phyloP scores from a whole-genome alignment of 306 rosid species.

The Pyrus communis region DNA sequence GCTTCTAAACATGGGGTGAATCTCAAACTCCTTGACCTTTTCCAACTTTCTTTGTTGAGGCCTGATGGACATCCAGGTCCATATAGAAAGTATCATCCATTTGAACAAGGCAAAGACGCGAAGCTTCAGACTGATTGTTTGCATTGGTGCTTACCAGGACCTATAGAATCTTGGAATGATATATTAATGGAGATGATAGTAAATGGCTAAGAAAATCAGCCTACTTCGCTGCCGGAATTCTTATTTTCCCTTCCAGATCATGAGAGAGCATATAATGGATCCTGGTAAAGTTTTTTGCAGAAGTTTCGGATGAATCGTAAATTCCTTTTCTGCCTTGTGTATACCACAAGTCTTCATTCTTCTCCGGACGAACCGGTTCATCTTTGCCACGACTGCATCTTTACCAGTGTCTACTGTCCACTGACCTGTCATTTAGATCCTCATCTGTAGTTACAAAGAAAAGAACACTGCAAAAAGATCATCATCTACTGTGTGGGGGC shows the following conservation, averaged over 20 bases:
- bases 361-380: not conserved
- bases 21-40: slow-evolving; percentile 61
- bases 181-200: slow-evolving; percentile 74
- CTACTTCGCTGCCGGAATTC: slow-evolving; percentile 1
- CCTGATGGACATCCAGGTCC: slow-evolving; percentile 99
- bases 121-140: slow-evolving; percentile 77
- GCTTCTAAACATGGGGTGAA: slow-evolving; percentile 58
- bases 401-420: slow-evolving; percentile 1
- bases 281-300: slow-evolving; percentile 11
- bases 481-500: not conserved
- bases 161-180: slow-evolving; percentile 91
- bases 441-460: not conserved
- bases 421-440: slow-evolving; percentile 2
- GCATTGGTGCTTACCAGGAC: slow-evolving; percentile 99
- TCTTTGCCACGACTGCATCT: not conserved
- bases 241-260: not conserved
- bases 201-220: slow-evolving; percentile 31
- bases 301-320: slow-evolving; percentile 20
- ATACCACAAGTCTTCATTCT: slow-evolving; percentile 11
- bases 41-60: slow-evolving; percentile 61
- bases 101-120: slow-evolving; percentile 38
- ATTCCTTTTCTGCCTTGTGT: not conserved
- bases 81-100: slow-evolving; percentile 72
- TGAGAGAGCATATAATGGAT: not conserved
- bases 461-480: not conserved